Evolutionary conservation across 305 asterid species (phyloP).

Genomic region (Fraxinus sp.): DNA sequence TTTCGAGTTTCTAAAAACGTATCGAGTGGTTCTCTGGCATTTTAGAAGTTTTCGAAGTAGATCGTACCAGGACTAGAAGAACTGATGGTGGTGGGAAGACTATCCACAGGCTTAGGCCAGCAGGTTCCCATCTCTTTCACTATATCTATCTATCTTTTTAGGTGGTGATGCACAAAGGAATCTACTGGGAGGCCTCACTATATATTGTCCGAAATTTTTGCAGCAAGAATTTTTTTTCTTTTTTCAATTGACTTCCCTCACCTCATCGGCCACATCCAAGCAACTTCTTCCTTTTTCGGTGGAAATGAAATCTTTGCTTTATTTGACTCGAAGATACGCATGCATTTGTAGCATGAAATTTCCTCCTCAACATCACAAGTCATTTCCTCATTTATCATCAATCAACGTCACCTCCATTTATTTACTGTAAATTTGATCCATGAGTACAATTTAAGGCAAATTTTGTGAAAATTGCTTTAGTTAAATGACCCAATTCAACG

Average conservation of each 20-base stretch:
- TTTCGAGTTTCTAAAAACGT: neutral
- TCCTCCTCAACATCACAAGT: too few species aligned
- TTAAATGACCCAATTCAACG: too few species aligned
- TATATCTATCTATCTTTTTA: neutral
- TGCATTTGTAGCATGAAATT: too few species aligned
- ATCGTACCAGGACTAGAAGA: neutral
- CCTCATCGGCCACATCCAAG: neutral
- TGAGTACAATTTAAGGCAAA: too few species aligned
- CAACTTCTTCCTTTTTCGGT: neutral
- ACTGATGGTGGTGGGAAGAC: neutral
- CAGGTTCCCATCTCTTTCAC: neutral
- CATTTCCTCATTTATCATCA: too few species aligned
- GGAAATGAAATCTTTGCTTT: neutral
- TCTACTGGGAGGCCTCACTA: neutral
- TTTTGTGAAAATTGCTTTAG: too few species aligned
- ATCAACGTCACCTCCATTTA: too few species aligned
- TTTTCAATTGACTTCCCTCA: neutral
- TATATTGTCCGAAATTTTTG: neutral
- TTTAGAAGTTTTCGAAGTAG: neutral
- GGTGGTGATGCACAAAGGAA: neutral
- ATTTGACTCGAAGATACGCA: too few species aligned
- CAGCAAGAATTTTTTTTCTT: neutral
- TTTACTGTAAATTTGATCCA: too few species aligned
- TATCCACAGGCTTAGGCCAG: neutral
- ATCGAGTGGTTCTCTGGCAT: neutral